Evolutionary conservation across 441 rosid genomes (phyloP).

Genomic region (Pelargonium citronellum): DNA sequence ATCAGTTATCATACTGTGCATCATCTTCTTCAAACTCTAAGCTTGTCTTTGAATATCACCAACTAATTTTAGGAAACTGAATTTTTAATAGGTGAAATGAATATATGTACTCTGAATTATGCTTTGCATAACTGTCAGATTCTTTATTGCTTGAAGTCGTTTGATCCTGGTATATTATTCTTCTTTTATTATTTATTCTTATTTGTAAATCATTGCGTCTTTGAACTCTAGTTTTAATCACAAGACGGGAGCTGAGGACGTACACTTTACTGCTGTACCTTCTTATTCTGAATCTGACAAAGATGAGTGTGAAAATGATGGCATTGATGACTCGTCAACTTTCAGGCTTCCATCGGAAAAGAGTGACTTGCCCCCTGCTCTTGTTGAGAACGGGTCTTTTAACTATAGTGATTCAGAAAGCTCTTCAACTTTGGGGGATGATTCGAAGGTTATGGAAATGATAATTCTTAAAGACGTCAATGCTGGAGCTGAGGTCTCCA

Average conservation of each 20-base stretch:
- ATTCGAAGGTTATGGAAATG: conserved; percentile 54
- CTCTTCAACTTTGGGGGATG: conserved; percentile 27
- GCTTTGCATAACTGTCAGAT: background rate
- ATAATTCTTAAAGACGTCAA: conserved; percentile 80
- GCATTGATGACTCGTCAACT: conserved; percentile 4
- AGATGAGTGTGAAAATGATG: conserved; percentile 15
- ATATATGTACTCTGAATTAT: background rate
- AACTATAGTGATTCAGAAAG: conserved; percentile 24
- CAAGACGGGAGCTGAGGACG: conserved; percentile 87
- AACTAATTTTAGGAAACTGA: too few relatives aligned
- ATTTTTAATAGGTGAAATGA: too few relatives aligned
- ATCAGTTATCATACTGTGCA: too few relatives aligned
- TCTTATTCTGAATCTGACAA: conserved; percentile 46
- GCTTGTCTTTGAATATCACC: too few relatives aligned
- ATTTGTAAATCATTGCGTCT: conserved; percentile 2
- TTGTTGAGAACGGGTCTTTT: conserved; percentile 20
- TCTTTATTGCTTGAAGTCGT: background rate
- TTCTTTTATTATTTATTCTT: conserved; percentile 8
- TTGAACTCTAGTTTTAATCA: conserved; percentile 66
- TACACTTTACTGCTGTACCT: conserved; percentile 53
- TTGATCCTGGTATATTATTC: background rate
- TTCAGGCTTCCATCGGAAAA: conserved; percentile 22
- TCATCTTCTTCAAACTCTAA: too few relatives aligned
- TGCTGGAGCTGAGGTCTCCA: conserved; percentile 66
- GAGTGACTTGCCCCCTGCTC: conserved; percentile 13